A percentile compares a stretch with the other conserved stretches of the same genome.
phyloP scores from a whole-genome alignment of 805 yeast species.

The Zygoascus ofunaensis region DNA sequence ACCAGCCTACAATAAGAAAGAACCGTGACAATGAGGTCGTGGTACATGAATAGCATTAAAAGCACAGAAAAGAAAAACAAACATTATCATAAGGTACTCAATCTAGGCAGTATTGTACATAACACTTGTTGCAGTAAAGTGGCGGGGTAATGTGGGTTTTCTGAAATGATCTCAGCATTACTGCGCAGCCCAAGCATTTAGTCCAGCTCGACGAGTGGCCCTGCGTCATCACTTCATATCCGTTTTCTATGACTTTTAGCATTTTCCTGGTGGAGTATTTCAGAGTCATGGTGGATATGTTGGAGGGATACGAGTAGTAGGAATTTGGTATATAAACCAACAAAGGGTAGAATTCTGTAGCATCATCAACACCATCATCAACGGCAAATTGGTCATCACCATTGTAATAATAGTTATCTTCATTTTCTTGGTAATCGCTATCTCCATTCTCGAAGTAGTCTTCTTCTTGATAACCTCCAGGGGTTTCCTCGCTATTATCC shows the following conservation, averaged over 20 bases:
- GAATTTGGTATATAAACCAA: constrained; percentile 69
- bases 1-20: background rate
- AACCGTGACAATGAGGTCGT: background rate
- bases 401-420: background rate
- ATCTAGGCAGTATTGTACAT: constrained; percentile 49
- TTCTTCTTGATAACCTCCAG: constrained; percentile 27
- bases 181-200: constrained; percentile 76
- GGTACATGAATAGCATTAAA: no score
- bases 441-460: no score
- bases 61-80: background rate
- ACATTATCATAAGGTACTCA: background rate
- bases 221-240: constrained; percentile 64
- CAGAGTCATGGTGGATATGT: constrained; percentile 65
- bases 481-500: constrained; percentile 34
- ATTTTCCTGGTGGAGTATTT: constrained; percentile 52
- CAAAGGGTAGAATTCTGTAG: constrained; percentile 37
- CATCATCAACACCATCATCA: constrained; percentile 15
- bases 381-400: background rate
- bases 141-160: constrained; percentile 50
- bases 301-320: constrained; percentile 54
- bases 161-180: constrained; percentile 70
- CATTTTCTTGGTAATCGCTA: background rate
- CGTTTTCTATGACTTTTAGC: constrained; percentile 56
- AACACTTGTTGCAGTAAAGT: constrained; percentile 65
- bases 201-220: constrained; percentile 64